Evolutionary conservation across 805 yeast genomes (phyloP).

Genomic region (Yarrowia osloensis): DNA sequence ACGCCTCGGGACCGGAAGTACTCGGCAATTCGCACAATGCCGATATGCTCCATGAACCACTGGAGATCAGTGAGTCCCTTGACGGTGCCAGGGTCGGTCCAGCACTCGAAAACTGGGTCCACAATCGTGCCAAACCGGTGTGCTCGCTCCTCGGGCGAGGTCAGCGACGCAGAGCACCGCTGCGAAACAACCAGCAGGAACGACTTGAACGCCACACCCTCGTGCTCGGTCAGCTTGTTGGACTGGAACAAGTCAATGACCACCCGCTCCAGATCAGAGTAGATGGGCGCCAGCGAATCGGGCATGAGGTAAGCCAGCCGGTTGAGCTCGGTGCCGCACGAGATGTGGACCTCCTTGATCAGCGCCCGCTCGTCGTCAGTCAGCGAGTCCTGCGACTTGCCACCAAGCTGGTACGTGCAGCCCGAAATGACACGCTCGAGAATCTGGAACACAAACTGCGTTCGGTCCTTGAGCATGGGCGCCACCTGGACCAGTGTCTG

Average conservation of each 20-base stretch:
- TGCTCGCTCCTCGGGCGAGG: conserved; percentile 55
- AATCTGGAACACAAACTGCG: conserved; percentile 73
- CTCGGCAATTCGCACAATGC: conserved; percentile 89
- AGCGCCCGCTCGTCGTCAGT: conserved; percentile 67
- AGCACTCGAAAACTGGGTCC: conserved; percentile 87
- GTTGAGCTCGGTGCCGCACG: conserved; percentile 93
- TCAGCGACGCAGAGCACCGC: conserved; percentile 53
- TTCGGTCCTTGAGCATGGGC: conserved; percentile 78
- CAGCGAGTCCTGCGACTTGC: conserved; percentile 54
- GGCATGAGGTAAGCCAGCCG: conserved; percentile 95
- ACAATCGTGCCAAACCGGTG: conserved; percentile 84
- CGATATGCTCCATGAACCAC: conserved; percentile 98
- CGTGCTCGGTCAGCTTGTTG: conserved; percentile 80
- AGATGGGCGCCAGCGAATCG: conserved; percentile 76
- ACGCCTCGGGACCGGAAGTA: conserved; percentile 85
- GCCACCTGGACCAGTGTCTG: conserved; percentile 94
- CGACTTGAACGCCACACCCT: conserved; percentile 89
- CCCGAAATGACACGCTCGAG: conserved; percentile 85
- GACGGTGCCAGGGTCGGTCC: conserved; percentile 91
- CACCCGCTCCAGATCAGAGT: conserved; percentile 78
- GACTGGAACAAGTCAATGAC: conserved; percentile 68
- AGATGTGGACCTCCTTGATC: conserved; percentile 82
- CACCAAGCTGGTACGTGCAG: conserved; percentile 71
- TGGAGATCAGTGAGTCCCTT: conserved; percentile 86
- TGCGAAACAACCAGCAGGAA: conserved; percentile 90